Evolutionary conservation across 768 basidiomycete genomes (phyloP).

Genomic region (Mycena alexandri): DNA sequence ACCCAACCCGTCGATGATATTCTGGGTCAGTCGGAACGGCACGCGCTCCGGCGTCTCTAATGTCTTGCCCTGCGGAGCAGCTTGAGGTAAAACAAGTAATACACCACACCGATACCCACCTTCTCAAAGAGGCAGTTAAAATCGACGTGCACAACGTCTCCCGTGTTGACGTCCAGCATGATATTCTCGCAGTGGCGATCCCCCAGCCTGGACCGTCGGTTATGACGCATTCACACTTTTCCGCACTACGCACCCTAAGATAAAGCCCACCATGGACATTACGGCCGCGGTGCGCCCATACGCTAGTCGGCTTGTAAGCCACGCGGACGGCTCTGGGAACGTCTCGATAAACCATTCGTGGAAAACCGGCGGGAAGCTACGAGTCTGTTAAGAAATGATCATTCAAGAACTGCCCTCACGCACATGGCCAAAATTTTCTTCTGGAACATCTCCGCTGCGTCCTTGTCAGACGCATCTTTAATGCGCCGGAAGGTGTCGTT

Average conservation of each 20-base stretch:
- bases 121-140: constrained; percentile 99
- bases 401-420: constrained; percentile 38
- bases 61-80: constrained; percentile 69
- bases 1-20: constrained; percentile 92
- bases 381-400: neutral
- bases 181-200: constrained; percentile 98
- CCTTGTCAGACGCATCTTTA: constrained; percentile 62
- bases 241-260: constrained; percentile 78
- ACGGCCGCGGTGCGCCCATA: constrained; percentile 94
- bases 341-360: constrained; percentile 98
- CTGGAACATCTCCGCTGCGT: constrained; percentile 65
- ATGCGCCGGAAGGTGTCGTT: constrained; percentile 60
- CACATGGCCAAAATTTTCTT: constrained; percentile 70
- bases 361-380: constrained; percentile 88
- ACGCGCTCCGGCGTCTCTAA: constrained; percentile 92
- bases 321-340: constrained; percentile 96
- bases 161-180: constrained; percentile 86
- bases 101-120: constrained; percentile 56
- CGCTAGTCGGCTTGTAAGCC: constrained; percentile 89
- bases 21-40: constrained; percentile 95
- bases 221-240: neutral
- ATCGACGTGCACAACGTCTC: constrained; percentile 96
- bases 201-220: constrained; percentile 74
- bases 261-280: constrained; percentile 99
- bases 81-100: neutral